A percentile compares a stretch with the other conserved stretches of the same genome.
Evolutionary conservation across 2,329 filamentous ascomycete species (phyloP).

Genomic region (Aspergillus sclerotialis): DNA sequence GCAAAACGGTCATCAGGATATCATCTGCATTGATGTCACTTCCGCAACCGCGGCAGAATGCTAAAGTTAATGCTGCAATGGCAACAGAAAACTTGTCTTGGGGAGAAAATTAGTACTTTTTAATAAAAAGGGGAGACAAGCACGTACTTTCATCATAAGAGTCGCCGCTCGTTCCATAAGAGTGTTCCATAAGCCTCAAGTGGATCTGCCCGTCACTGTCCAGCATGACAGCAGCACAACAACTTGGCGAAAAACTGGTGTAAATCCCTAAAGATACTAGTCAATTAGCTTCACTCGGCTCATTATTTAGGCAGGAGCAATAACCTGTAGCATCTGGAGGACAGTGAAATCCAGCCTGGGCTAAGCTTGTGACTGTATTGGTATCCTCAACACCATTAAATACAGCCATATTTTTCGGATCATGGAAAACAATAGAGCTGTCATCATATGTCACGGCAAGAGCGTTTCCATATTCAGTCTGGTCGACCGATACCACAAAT

Average conservation of each 20-base stretch:
- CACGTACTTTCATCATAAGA: conserved; percentile 32
- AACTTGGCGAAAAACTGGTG: conserved; percentile 38
- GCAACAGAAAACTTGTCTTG: conserved; percentile 43
- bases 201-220: conserved; percentile 33
- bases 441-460: conserved; percentile 71
- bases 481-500: conserved; percentile 60
- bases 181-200: conserved; percentile 33
- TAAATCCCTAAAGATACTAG: conserved; percentile 23
- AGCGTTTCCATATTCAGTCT: conserved; percentile 63
- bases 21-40: conserved; percentile 57
- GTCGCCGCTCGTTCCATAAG: conserved; percentile 29
- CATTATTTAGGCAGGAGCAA: neutral
- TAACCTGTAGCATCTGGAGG: conserved; percentile 57
- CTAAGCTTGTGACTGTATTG: conserved; percentile 60
- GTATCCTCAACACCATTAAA: conserved; percentile 59
- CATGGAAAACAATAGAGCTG: conserved; percentile 72
- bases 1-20: conserved; percentile 59
- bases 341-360: conserved; percentile 73
- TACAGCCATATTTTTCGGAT: conserved; percentile 65
- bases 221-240: conserved; percentile 32
- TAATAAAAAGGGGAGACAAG: neutral
- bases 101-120: conserved; percentile 3
- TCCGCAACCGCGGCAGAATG: conserved; percentile 44
- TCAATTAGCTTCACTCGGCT: conserved; percentile 6
- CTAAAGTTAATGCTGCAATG: conserved; percentile 54